Base-by-base conservation (phyloP, 371 early-diverging fungal genomes). In the Saksenaea vasiformis region DNA sequence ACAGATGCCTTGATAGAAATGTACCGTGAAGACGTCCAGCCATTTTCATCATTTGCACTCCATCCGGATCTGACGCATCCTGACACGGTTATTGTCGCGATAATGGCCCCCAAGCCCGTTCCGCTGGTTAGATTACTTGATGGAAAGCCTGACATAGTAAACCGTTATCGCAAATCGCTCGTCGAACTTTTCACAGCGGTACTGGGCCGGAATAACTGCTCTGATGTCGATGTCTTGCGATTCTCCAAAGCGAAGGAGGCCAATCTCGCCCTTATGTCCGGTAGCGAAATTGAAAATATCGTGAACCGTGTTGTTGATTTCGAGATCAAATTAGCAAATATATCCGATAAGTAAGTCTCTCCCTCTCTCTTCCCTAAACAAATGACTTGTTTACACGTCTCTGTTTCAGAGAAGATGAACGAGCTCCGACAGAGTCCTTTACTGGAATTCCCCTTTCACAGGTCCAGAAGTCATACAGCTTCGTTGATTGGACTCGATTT, bases 91-190 rank as follows among this genome's bases (percentile, higher is more conserved):
- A 61, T 65, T 13, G 65, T 86, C 27, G 56, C 56, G 7, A 51
- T 88, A 9, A 56, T 44, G 5, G 85, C 85, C 58, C 70, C 71
- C 3, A 73, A 68, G 0, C 65, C 83, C 11, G 72, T 71, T 1
- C 61, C 84, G 27, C 86, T 86, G 9, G 78, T 85, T 13, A 87
- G 84, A 54, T 82, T 84, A 36, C 85, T 85, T 54, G 87, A 87
- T 58, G 61, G 65, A 22, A 79, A 86, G 26, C 31, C 68, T 5
- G 60, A 66, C 1, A 67, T 67, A 3, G 17, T 78, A 17, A 60
- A 58, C 0, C 67, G 66, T 3, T 87, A 86, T 31, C 68, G 73
- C 27, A 35, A 51, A 7, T 73, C 78, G 5, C 66, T 86, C 27
- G 62, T 64, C 0, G 63, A 71, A 14, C 56, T 71, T 1, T 36